These are phyloP conservation scores for Hirschfeldia incana DNA, from an alignment of 345 rosid genomes.

Conservation along the genomic window DNA sequence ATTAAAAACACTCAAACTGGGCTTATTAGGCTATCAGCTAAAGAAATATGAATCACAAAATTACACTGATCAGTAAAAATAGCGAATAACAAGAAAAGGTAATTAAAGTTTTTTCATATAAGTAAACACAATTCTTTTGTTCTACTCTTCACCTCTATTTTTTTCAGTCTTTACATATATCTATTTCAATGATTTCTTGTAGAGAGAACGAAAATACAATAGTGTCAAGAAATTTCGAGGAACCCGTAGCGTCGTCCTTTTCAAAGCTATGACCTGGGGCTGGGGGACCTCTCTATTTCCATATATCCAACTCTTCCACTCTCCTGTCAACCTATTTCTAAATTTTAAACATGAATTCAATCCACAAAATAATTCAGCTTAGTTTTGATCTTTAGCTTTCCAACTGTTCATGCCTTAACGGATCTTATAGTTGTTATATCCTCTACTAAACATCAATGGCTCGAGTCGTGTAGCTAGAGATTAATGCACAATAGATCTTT, in stretches of 20 bases:
- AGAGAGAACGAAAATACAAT: slow-evolving; percentile 1
- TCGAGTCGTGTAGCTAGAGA: slow-evolving; percentile 4
- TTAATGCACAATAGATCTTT: neutral
- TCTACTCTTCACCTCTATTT: neutral
- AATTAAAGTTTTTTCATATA: neutral
- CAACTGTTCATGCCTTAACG: neutral
- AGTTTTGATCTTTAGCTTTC: neutral
- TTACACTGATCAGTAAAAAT: slow-evolving; percentile 6
- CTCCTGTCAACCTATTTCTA: slow-evolving; percentile 7
- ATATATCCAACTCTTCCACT: slow-evolving; percentile 10
- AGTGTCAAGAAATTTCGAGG: slow-evolving; percentile 32
- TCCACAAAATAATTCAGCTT: neutral
- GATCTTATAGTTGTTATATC: neutral
- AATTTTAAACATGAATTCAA: neutral
- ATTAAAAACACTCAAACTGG: no score
- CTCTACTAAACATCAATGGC: neutral
- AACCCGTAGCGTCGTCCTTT: slow-evolving; percentile 37
- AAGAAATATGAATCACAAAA: neutral
- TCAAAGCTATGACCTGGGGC: slow-evolving; percentile 36
- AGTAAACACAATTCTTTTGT: slow-evolving; percentile 9
- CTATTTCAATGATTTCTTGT: neutral
- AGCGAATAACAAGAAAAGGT: slow-evolving; percentile 25
- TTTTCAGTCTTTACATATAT: slow-evolving; percentile 7
- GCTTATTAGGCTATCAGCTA: neutral
- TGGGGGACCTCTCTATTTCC: slow-evolving; percentile 40